phyloP scores from a whole-genome alignment of 148 eudicot genomes.

The Agrostemma githago region DNA sequence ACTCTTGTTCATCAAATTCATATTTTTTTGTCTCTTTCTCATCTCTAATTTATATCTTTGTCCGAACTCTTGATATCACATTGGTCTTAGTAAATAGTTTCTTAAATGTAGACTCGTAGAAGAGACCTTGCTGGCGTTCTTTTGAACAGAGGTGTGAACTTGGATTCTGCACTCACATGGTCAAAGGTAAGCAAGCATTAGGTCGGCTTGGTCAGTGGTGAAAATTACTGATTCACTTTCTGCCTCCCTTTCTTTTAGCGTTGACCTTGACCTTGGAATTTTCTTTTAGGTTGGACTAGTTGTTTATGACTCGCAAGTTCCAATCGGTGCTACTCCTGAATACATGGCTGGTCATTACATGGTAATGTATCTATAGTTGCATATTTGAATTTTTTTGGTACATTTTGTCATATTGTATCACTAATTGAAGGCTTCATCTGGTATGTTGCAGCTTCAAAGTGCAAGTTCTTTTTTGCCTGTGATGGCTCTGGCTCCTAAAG shows the following conservation, averaged over 20 bases:
- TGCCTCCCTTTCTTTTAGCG: background rate
- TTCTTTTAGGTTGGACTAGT: constrained; percentile 74
- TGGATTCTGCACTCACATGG: constrained; percentile 91
- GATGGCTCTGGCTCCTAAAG: constrained; percentile 93
- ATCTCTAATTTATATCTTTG: constrained; percentile 6
- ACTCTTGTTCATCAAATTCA: constrained; percentile 4
- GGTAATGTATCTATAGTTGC: constrained; percentile 38
- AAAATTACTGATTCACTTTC: background rate
- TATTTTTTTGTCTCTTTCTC: background rate
- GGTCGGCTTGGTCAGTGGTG: background rate
- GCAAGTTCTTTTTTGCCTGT: constrained; percentile 91
- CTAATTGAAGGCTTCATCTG: constrained; percentile 20
- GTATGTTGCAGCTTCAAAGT: constrained; percentile 69
- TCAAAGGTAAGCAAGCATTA: constrained; percentile 56
- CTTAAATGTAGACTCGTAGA: constrained; percentile 59
- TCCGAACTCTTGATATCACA: background rate
- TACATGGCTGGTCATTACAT: constrained; percentile 97
- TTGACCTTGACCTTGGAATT: background rate
- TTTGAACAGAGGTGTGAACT: constrained; percentile 89
- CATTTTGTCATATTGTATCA: background rate
- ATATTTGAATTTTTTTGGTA: background rate
- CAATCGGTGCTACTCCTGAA: constrained; percentile 94
- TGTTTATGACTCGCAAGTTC: constrained; percentile 94
- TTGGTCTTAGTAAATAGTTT: background rate
- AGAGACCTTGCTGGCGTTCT: constrained; percentile 92